Percentiles rank a stretch among this genome's conserved stretches.
phyloP scores from a whole-genome alignment of 169 alveolate genomes.

The Cryptosporidium andersoni region DNA sequence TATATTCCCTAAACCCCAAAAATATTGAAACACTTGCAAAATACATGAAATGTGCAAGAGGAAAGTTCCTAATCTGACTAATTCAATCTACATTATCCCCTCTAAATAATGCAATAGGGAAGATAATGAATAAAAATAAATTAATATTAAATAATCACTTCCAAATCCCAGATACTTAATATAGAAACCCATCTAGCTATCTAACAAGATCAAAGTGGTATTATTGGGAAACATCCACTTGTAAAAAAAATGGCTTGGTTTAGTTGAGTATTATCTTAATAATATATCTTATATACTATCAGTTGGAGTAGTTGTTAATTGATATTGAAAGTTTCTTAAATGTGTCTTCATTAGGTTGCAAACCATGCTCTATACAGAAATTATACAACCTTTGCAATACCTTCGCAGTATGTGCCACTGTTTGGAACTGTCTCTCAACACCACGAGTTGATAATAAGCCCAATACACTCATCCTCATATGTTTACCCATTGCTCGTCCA shows the following conservation, averaged over 20 bases:
- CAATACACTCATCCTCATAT: slow-evolving; percentile 71
- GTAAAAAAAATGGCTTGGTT: background rate
- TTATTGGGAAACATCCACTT: background rate
- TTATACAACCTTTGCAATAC: slow-evolving; percentile 29
- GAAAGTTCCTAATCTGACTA: too few species aligned
- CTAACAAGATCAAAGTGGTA: background rate
- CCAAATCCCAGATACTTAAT: too few species aligned
- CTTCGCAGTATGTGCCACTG: slow-evolving; percentile 64
- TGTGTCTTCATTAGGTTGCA: slow-evolving; percentile 69
- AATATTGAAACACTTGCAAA: too few species aligned
- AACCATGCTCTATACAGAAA: slow-evolving; percentile 41
- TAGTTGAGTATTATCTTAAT: background rate
- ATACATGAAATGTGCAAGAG: too few species aligned
- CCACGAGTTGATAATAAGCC: slow-evolving; percentile 70
- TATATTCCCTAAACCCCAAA: too few species aligned
- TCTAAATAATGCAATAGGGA: too few species aligned
- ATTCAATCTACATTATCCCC: too few species aligned
- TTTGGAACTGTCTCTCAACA: slow-evolving; percentile 60
- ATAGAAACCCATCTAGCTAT: too few species aligned
- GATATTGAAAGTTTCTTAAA: slow-evolving; percentile 65
- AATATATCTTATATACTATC: too few species aligned
- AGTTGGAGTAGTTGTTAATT: background rate
- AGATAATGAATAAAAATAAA: too few species aligned
- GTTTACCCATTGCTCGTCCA: slow-evolving; percentile 72
- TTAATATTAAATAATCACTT: too few species aligned